Evolutionary conservation across 768 basidiomycete species (phyloP).

Genomic region (Auricularia sp.): DNA sequence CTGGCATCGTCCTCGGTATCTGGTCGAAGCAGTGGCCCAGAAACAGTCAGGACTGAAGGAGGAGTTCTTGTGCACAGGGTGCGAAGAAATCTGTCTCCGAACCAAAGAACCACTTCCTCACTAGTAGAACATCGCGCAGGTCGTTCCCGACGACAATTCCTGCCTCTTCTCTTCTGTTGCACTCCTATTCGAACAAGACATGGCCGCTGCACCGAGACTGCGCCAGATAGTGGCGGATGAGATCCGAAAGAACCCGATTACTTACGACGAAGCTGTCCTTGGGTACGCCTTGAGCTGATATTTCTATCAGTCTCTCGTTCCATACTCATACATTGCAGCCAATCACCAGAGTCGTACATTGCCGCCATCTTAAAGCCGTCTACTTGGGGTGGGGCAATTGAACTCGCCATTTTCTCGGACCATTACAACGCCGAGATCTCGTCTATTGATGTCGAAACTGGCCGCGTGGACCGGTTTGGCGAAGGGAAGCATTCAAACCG

Average conservation of each 20-base stretch:
- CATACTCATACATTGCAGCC: constrained; percentile 31
- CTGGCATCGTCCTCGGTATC: constrained; percentile 4
- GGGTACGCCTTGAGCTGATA: constrained; percentile 42
- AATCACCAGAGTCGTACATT: constrained; percentile 60
- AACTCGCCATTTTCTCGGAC: constrained; percentile 68
- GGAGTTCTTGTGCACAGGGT: constrained; percentile 68
- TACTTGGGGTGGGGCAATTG: constrained; percentile 95
- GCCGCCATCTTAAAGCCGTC: constrained; percentile 65
- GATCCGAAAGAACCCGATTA: constrained; percentile 59
- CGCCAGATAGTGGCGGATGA: constrained; percentile 77
- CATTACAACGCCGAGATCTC: constrained; percentile 82
- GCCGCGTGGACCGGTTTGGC: constrained; percentile 75
- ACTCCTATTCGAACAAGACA: constrained; percentile 75
- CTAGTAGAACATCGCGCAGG: no score
- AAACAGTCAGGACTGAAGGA: constrained; percentile 50
- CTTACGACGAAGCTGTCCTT: constrained; percentile 77
- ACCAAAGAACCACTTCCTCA: no score
- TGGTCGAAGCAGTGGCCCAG: constrained; percentile 15
- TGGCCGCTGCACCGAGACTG: constrained; percentile 56
- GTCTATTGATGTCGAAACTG: constrained; percentile 86
- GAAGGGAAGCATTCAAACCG: constrained; percentile 34
- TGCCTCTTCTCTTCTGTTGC: constrained; percentile 66
- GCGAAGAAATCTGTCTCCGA: no score
- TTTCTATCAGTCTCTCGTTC: constrained; percentile 8
- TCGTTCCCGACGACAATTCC: no score